These are phyloP conservation scores for Podospora anserina DNA, from an alignment of 495 filamentous ascomycete genomes.

Conservation along the genomic window DNA sequence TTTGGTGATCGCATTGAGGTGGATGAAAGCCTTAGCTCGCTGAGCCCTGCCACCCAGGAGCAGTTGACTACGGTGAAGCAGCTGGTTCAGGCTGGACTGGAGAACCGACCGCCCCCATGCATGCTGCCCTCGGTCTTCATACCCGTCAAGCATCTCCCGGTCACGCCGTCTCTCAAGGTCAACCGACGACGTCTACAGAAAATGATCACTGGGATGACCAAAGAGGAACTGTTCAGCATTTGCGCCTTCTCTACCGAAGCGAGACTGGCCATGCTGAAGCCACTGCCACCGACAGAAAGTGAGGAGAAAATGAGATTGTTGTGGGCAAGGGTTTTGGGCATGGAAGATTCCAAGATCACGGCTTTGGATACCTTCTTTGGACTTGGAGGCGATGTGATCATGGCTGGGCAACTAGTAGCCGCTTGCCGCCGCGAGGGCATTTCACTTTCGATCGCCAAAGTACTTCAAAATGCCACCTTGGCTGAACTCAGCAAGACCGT, in stretches of 20 bases:
- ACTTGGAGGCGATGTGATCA: slow-evolving; percentile 44
- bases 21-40: slow-evolving; percentile 32
- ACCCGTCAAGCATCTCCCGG: slow-evolving; percentile 42
- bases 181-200: slow-evolving; percentile 42
- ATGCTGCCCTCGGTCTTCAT: slow-evolving; percentile 43
- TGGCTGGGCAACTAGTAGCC: slow-evolving; percentile 39
- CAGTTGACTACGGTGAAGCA: slow-evolving; percentile 40
- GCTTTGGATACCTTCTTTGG: slow-evolving; percentile 44
- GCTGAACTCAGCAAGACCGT: slow-evolving; percentile 41
- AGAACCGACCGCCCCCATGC: slow-evolving; percentile 32
- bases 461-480: slow-evolving; percentile 37
- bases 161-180: slow-evolving; percentile 44
- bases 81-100: slow-evolving; percentile 37
- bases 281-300: slow-evolving; percentile 40
- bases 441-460: slow-evolving; percentile 36
- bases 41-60: slow-evolving; percentile 35
- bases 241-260: slow-evolving; percentile 22
- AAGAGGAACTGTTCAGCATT: slow-evolving; percentile 38
- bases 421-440: slow-evolving; percentile 40
- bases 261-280: slow-evolving; percentile 37
- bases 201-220: slow-evolving; percentile 38
- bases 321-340: slow-evolving; percentile 42
- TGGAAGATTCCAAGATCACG: slow-evolving; percentile 39
- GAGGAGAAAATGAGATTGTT: slow-evolving; percentile 44
- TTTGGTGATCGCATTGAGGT: slow-evolving; percentile 40